Evolutionary conservation across 345 rosid genomes (phyloP), one percentile per base, ranked within the genome.

Genomic region (Barbarea vulgaris): DNA sequence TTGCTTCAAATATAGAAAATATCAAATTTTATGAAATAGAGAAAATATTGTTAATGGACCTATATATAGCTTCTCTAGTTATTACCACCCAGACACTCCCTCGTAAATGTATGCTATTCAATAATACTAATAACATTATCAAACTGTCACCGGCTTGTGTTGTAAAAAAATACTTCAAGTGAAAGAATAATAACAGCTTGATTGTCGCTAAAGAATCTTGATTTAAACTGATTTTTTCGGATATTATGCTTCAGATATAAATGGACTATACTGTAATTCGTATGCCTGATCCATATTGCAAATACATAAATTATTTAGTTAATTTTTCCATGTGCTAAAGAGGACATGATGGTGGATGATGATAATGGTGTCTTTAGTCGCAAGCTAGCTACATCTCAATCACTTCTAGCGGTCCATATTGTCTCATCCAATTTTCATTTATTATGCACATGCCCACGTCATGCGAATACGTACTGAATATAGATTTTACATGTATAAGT

Each of bases 301-400:
- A 17, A 44, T 47, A 44, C 24, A 44, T 47, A 50, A n/a, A 17
- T 62, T 25, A 27, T 51, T 28, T 34, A 25, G 36, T 14, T 21
- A 2, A 2, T 31, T 31, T 50, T 60, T 67, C 37, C 79, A 68
- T 59, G 55, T 57, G 61, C 48, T 42, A 24, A 62, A 53, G 50
- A 68, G 28, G 48, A 69, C 64, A 69, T 62, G 46, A 76, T 59
- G 30, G 73, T 58, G n/a, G 33, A 46, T 28, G 41, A 27, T 66
- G 68, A 59, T 76, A 69, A 62, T 69, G 75, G 75, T 76, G 58
- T 53, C 80, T 69, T 69, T 9, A 53, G 65, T 69, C 57, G 19
- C 75, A 76, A 76, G 80, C 80, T 42, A 76, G 56, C 74, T 33
- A 76, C 74, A 53, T 39, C 75, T 44, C 75, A 76, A 75, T 76